Conservation (phyloP, 2,329 filamentous ascomycete species). For the Apiospora sp. region DNA sequence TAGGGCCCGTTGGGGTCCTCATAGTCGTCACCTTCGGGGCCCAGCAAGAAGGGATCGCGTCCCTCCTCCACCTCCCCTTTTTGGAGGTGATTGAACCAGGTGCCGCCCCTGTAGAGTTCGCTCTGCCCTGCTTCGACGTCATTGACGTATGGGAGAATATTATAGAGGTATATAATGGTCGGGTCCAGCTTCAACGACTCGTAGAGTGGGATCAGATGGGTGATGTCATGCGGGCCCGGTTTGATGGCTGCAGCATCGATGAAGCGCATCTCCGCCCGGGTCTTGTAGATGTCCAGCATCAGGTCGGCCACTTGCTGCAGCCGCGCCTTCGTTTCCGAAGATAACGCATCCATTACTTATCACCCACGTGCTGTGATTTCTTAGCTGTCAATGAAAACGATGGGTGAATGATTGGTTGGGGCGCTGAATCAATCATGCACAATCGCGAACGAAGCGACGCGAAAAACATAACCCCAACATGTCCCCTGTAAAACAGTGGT, state of each 20-base stretch:
- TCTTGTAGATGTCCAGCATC: not conserved
- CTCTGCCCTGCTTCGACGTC: not conserved
- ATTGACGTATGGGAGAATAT: not conserved
- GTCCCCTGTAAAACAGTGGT: too few relatives aligned
- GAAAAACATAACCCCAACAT: too few relatives aligned
- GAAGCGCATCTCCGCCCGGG: constrained; percentile 5
- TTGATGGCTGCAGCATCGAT: not conserved
- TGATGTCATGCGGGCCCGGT: not conserved
- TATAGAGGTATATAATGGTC: not conserved
- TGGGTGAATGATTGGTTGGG: too few relatives aligned
- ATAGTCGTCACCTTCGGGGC: not conserved
- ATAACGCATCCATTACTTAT: not conserved
- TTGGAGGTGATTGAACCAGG: not conserved
- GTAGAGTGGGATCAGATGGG: not conserved
- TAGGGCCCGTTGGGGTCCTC: not conserved
- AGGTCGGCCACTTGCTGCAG: constrained; percentile 1
- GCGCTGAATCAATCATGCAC: too few relatives aligned
- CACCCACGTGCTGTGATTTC: not conserved
- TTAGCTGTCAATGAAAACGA: too few relatives aligned
- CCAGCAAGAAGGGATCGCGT: not conserved
- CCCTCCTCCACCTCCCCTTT: not conserved
- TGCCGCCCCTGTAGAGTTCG: not conserved
- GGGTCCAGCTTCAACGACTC: not conserved
- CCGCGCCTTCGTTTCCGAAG: not conserved
- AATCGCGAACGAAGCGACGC: too few relatives aligned